Conservation (phyloP, 1,284 basidiomycete genomes). For the Neotropicomus parvogracilis region DNA sequence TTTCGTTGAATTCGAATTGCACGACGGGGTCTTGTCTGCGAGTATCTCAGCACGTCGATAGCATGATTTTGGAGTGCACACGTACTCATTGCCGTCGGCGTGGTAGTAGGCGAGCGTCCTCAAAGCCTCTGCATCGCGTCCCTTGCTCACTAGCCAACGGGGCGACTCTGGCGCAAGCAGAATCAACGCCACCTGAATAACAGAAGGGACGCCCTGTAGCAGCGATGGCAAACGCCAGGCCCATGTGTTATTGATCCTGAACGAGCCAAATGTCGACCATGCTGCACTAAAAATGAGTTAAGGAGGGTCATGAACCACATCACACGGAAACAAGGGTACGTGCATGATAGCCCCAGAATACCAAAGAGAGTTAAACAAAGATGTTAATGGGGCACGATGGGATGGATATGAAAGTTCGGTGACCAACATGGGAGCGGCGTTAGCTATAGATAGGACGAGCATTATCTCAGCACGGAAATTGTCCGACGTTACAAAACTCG, state of each 20-base stretch:
- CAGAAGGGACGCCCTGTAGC: constrained; percentile 63
- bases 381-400: constrained; percentile 70
- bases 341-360: constrained; percentile 72
- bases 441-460: constrained; percentile 35
- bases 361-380: constrained; percentile 76
- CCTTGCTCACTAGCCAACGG: constrained; percentile 67
- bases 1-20: constrained; percentile 72
- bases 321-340: constrained; percentile 20
- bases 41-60: constrained; percentile 42
- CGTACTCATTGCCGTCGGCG: constrained; percentile 62
- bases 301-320: no score
- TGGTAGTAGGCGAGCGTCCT: constrained; percentile 72
- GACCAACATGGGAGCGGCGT: constrained; percentile 71
- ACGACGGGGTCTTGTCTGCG: constrained; percentile 69
- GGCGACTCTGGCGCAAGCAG: constrained; percentile 69
- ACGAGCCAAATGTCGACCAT: constrained; percentile 74
- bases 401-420: constrained; percentile 75
- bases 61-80: constrained; percentile 22
- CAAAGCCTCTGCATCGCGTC: constrained; percentile 58
- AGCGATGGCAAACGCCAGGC: constrained; percentile 73
- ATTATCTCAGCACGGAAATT: not conserved
- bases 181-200: constrained; percentile 59
- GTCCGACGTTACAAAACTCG: constrained; percentile 21
- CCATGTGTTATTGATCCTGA: constrained; percentile 64
- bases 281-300: constrained; percentile 47